Evolutionary conservation across 805 yeast species (phyloP).

Genomic region (Saccharomycopsis selenospora): DNA sequence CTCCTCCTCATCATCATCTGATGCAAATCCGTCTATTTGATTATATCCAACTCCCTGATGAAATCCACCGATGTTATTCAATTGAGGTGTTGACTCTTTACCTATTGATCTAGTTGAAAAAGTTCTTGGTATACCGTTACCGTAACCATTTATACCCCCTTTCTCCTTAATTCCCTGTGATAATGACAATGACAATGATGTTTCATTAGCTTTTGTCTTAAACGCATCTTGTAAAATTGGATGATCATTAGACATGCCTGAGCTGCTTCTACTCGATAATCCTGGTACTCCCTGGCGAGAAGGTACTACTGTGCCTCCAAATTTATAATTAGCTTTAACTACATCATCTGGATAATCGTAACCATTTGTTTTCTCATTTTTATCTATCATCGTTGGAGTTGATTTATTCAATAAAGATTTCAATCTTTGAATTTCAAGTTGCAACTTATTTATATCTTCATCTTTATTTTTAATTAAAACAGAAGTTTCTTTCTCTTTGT

Average conservation of each 20-base stretch:
- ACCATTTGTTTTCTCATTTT: neutral
- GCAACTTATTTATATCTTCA: too few relatives aligned
- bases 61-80: neutral
- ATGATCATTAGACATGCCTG: conserved; percentile 5
- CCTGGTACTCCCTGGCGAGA: neutral
- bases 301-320: neutral
- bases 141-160: neutral
- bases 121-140: neutral
- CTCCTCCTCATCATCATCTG: neutral
- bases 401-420: too few relatives aligned
- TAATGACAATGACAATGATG: neutral
- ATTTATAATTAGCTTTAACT: neutral
- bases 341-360: neutral
- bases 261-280: conserved; percentile 11
- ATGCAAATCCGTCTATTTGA: neutral
- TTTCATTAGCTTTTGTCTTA: neutral
- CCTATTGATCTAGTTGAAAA: neutral
- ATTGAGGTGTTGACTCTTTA: neutral
- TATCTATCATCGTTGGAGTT: too few relatives aligned
- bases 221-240: neutral
- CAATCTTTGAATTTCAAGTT: too few relatives aligned
- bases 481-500: too few relatives aligned
- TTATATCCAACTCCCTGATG: neutral
- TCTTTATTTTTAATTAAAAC: too few relatives aligned
- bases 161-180: neutral